Evolutionary conservation across 2,329 filamentous ascomycete species (phyloP).

Genomic region (Fusarium bulbicola): DNA sequence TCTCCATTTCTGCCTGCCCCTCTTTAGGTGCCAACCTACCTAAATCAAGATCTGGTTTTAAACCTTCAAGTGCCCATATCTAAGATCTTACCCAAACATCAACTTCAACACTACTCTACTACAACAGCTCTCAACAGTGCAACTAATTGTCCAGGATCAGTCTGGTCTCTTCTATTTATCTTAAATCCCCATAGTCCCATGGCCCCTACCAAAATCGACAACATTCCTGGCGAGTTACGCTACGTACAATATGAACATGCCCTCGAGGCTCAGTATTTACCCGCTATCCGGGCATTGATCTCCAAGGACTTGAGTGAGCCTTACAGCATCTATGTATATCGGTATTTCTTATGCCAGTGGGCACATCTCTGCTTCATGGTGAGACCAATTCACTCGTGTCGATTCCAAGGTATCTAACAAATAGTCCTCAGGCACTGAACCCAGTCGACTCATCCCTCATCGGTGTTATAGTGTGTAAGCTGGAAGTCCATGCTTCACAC

Average conservation of each 20-base stretch:
- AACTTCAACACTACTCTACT: not conserved
- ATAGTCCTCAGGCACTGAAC: slow-evolving; percentile 62
- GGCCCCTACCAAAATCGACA: slow-evolving; percentile 46
- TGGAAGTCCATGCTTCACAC: slow-evolving; percentile 88
- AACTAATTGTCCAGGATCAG: not conserved
- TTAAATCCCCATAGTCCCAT: slow-evolving; percentile 38
- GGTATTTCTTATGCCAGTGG: slow-evolving; percentile 99
- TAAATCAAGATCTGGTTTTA: slow-evolving; percentile 21
- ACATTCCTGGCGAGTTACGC: slow-evolving; percentile 58
- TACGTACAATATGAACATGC: slow-evolving; percentile 71
- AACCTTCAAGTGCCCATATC: slow-evolving; percentile 10
- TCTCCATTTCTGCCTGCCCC: slow-evolving; percentile 35
- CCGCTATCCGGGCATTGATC: slow-evolving; percentile 90
- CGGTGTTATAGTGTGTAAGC: slow-evolving; percentile 93
- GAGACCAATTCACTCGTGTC: slow-evolving; percentile 10
- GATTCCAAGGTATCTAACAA: slow-evolving; percentile 18
- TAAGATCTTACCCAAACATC: slow-evolving; percentile 9
- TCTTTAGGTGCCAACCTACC: slow-evolving; percentile 18
- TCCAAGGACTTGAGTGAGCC: slow-evolving; percentile 97
- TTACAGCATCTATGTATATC: slow-evolving; percentile 99
- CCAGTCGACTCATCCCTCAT: slow-evolving; percentile 72
- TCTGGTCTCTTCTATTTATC: not conserved
- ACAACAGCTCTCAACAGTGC: not conserved
- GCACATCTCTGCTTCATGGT: slow-evolving; percentile 97
- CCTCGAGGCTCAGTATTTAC: slow-evolving; percentile 73